Evolutionary conservation across 116 monocot species (phyloP), one percentile per base, ranked within the genome.

Genomic region (Papilionanthe hybrid): DNA sequence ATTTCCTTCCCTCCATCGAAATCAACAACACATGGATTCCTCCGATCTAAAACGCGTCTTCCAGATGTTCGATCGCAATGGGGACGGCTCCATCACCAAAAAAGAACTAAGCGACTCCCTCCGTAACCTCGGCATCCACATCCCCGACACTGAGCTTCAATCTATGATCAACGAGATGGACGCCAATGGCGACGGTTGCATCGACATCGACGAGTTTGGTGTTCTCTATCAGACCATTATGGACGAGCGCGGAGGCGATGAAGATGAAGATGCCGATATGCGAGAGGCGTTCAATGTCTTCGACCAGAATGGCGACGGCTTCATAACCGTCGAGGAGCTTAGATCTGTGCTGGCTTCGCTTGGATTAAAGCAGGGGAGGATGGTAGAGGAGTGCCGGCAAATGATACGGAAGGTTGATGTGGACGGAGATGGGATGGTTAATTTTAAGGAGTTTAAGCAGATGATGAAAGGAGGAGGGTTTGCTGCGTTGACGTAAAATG

Each of bases 231-330:
- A 47, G 56, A 72, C 75, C 18, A 85, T 90, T 67, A 85, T 87
- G 84, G 85, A 78, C 30, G 87, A 79, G 42, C 37, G 55, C 41
- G 44, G 44, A 9, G 73, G 22, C 1, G 73, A 73, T 12, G 44
- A 19, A 47, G 86, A 85, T 68, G 87, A 81, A 80, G 89, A 90
- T 69, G 90, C 84, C 83, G 92, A 91, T 82, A 89, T 95, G 84
- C 72, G 87, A 45, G 92, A 91, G 91, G 95, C 92, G 4, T 95
- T 95, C 86, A 80, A 89, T 27, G 95, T 95, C 65, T 95, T 95
- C 77, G 95, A 95, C 67, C 91, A 88, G 77, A 86, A 95, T 78
- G 92, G 95, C 1, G 95, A 95, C 72, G 95, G 95, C 45, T 95
- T 88, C 85, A 95, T 95, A 72, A 91, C 89, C 74, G 95, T 88